Evolutionary conservation across 179 eudicot species (phyloP), one percentile per base, ranked within the genome.

Genomic region (Silene coronaria): DNA sequence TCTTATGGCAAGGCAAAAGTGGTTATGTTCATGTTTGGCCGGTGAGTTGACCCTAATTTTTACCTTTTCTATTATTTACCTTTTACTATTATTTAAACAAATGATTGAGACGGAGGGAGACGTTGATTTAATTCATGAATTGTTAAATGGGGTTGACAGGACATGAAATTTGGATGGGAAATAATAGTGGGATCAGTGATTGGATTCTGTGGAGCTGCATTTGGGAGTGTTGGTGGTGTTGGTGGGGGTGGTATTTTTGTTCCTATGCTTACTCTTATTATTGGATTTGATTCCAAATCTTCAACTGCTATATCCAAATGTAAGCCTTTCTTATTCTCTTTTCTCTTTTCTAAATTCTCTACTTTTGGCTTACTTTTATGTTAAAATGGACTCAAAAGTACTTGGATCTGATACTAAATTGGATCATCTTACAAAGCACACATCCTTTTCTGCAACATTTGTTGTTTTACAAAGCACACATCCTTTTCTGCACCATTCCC

Each of bases 231-330:
- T 60, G 94, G 94, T 38, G 91, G 94, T 27, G 91, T 90, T 64
- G 94, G 94, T 38, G 94, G 91, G 21, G 91, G 94, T 38, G 94
- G 94, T 70, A 90, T 90, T 65, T 90, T 86, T 79, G 91, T 89
- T 65, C 94, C 94, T 23, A 90, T 90, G 94, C 94, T 90, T 72
- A 66, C 84, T 26, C 77, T 88, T 38, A 80, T 90, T 58, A 84
- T 90, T 74, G 94, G 94, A 26, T 90, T 90, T 79, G 94, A 90
- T 80, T 82, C 94, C 61, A 90, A 90, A 82, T 90, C 94, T 22
- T 80, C 94, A 2, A 90, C 94, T 3, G 94, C 94, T 66, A 85
- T 86, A 2, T 90, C 94, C 26, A 88, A 90, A 48, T 90, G 94
- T 90, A 74, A 86, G 91, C 3, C 21, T 67, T 30, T 27, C 10